Evolutionary conservation across 441 rosid genomes (phyloP), one percentile per base, ranked within the genome.

Genomic region (Erysimum cheiri): DNA sequence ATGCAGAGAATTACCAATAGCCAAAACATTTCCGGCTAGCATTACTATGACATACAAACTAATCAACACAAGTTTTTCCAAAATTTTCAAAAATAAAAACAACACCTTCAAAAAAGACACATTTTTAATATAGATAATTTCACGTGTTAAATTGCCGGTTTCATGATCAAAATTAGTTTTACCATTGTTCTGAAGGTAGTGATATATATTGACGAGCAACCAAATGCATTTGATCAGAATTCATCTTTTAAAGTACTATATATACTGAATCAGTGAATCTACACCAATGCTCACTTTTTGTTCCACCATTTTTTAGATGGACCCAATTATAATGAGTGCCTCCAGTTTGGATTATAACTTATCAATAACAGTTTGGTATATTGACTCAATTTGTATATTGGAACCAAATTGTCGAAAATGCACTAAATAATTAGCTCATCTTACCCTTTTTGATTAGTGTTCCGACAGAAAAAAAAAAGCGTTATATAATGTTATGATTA

Each of bases 301-400:
- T 26, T 67, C 56, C 72, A 66, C 72, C 63, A 50, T 14, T 41
- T 28, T 35, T 48, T 7, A 8, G 13, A 66, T 41, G 72, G 77
- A 50, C 72, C 72, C 68, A 4, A 3, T 26, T 41, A 50, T 32
- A 60, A 52, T 40, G 26, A 50, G 26, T 60, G 71, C 31, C 13
- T 48, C 43, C 29, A 19, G 31, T 64, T 26, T 66, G 47, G 67
- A 6, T 67, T 73, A 52, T 11, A 60, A 59, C 56, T 49, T 67
- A 74, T 74, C 77, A 10, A 60, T 52, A 43, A 67, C 69, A 60
- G 58, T 67, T 73, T 35, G 49, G 68, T 26, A 35, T 60, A 13
- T 43, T 52, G 17, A 60, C 47, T 49, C 62, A 41, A 26, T 49
- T 41, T 67, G 32, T 52, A 50, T 14, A 49, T 8, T 24, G 55